Base-by-base conservation (phyloP, 2,329 filamentous ascomycete species). In the Plectosphaerella sp. region DNA sequence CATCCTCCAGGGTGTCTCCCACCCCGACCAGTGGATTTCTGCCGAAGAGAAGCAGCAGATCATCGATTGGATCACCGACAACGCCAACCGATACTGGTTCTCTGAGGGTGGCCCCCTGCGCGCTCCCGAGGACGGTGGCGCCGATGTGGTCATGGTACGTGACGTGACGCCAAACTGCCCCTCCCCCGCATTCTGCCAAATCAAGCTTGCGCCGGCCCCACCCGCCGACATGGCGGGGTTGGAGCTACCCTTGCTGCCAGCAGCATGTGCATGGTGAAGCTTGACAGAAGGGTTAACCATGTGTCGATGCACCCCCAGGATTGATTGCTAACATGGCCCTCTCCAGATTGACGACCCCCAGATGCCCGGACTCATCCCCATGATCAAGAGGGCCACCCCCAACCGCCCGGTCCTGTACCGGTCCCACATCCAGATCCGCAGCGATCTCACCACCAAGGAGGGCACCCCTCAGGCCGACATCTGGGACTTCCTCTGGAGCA, bases 351-450 rank as follows among this genome's bases (percentile, higher is more conserved):
- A 94, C 60, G 89, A 94, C 59, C 88, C 89, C 2, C 89, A 94
- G 67, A 93, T 93, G 89, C 88, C 89, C 3, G 82, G 81, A 6
- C 74, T 94, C 37, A 89, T 93, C 50, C 84, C 86, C 4, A 72
- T 93, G 35, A 86, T 90, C 62, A 93, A 91, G 70, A 72, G 80
- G 52, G 54, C 78, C 7, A 88, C 88, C 1, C 87, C 88, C 1
- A 67, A 86, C n/a, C 81, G 89, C 12, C 89, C 89, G 1, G 82
- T 94, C 20, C 80, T 93, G 41, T 94, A 89, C 70, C 82, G 89
- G 54, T 91, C 87, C 47, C 89, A 94, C 65, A 94, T 94, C 52
- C 88, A 94, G 67, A 85, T 94, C 53, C 83, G 89, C 52, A 84
- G 83, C 55, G 89, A 94, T 62, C 76, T 93, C 12, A 79, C 87